These are phyloP conservation scores for Rhizopus delemar DNA, from an alignment of 371 early-diverging fungal genomes.

Conservation along the genomic window DNA sequence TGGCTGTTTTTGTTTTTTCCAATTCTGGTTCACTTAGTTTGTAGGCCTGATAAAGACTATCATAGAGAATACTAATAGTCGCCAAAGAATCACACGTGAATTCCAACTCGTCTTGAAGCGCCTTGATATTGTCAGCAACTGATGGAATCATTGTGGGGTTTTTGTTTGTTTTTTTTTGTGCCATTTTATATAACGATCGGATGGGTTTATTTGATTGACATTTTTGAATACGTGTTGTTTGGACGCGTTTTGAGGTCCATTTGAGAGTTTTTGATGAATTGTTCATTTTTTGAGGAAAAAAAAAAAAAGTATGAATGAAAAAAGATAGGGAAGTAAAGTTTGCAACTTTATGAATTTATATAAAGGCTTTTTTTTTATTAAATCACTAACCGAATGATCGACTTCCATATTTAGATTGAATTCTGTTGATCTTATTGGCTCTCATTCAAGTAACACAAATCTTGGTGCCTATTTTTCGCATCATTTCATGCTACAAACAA, in stretches of 20 bases:
- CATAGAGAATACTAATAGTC: constrained; percentile 44
- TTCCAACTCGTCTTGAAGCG: constrained; percentile 38
- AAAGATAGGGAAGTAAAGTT: constrained; percentile 11
- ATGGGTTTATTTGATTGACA: constrained; percentile 2
- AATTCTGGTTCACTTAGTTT: constrained; percentile 26
- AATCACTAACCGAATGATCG: neutral
- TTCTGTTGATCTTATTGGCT: constrained; percentile 11
- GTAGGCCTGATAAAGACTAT: constrained; percentile 45
- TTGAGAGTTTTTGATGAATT: constrained; percentile 21
- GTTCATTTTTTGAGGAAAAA: constrained; percentile 23
- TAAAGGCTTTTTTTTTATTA: constrained; percentile 1
- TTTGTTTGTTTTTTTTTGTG: constrained; percentile 12
- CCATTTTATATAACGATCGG: neutral
- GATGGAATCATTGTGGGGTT: constrained; percentile 9
- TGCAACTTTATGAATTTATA: constrained; percentile 17
- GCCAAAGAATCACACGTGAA: constrained; percentile 43
- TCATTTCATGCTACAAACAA: neutral
- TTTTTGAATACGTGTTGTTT: constrained; percentile 27
- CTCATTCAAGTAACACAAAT: neutral
- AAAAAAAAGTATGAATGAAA: constrained; percentile 6
- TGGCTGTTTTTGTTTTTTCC: constrained; percentile 30
- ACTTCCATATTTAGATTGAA: constrained; percentile 11
- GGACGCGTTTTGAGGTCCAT: constrained; percentile 26
- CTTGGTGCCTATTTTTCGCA: neutral
- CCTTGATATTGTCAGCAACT: constrained; percentile 18